Base-by-base conservation (phyloP, 306 rosid genomes). In the Gillenia trifoliata region DNA sequence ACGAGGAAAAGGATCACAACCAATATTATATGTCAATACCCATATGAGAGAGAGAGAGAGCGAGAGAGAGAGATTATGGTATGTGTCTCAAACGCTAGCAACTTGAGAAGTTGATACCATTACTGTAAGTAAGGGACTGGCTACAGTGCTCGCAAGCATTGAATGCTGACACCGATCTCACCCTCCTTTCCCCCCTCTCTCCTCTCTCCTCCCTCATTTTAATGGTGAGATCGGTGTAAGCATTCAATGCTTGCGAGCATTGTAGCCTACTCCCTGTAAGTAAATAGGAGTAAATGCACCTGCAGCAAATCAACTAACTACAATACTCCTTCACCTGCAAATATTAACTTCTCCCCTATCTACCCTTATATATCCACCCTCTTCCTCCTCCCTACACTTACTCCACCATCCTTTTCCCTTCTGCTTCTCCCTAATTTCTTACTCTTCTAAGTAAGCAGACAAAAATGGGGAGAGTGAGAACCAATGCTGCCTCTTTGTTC, bases 221-320 rank as follows among this genome's bases (percentile, higher is more conserved):
- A n/a, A n/a, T n/a, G n/a, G n/a, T n/a, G n/a, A n/a, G n/a, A n/a
- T n/a, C n/a, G n/a, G n/a, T n/a, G n/a, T n/a, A n/a, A n/a, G n/a
- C n/a, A n/a, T n/a, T n/a, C n/a, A n/a, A n/a, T n/a, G n/a, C n/a
- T n/a, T n/a, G n/a, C n/a, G n/a, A n/a, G n/a, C n/a, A n/a, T n/a
- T n/a, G n/a, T n/a, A n/a, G n/a, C n/a, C n/a, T n/a, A n/a, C n/a
- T n/a, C n/a, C n/a, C n/a, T n/a, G n/a, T n/a, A n/a, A n/a, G 85
- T 78, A 79, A 88, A 81, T 79, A 77, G 12, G 31, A 89, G 81
- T 95, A 92, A 95, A 90, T 95, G 93, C 88, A 76, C 49, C 82
- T 89, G 89, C 89, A 77, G 63, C 20, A 74, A 40, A 81, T 86
- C 97, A 95, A 87, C 99, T 73, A 95, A 86, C 91, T 80, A 33